Base-by-base conservation (phyloP, 768 basidiomycete genomes). In the Naganishia kalamii region DNA sequence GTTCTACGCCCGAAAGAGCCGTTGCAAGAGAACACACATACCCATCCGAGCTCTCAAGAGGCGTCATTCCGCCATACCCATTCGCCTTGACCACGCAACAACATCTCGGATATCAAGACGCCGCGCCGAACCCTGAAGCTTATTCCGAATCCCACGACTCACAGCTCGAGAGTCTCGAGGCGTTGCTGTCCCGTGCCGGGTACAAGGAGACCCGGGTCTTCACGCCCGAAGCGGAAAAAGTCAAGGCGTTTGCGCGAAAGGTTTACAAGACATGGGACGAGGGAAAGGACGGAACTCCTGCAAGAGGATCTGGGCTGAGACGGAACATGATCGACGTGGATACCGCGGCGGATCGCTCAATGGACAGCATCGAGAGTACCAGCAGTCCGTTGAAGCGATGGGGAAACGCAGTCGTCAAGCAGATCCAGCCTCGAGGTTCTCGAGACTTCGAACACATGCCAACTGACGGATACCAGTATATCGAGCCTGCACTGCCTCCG, bases 141-240 rank as follows among this genome's bases (percentile, higher is more conserved):
- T 15, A 15, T 19, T 57, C 54, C 7, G 54, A 57, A 57, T 57
- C 35, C 11, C 54, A 57, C 54, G 35, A 57, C 23, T 40, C 54
- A 35, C 54, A 57, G 33, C 44, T 65, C 15, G 64, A 65, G 46
- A 65, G 64, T 5, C 82, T 94, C 21, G 92, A 92, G 69, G 89
- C 92, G 78, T 81, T 96, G 19, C 82, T 96, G 29, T 82, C 85
- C 54, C 88, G 91, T 75, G 90, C 90, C 0, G 92, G 92, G 1
- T 93, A 92, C 81, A 91, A 90, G 76, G 92, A 94, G 74, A 92
- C 90, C 3, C 84, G 91, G 46, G 83, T 96, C 12, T 88, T 89
- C 71, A 92, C 92, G 0, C 91, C 92, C 8, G 89, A 92, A 77
- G 80, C 82, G 4, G 88, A 90, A 46, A 44, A 59, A 54, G 54